Conservation (phyloP, 139 green algal species). For the Picochlorum sp. region DNA sequence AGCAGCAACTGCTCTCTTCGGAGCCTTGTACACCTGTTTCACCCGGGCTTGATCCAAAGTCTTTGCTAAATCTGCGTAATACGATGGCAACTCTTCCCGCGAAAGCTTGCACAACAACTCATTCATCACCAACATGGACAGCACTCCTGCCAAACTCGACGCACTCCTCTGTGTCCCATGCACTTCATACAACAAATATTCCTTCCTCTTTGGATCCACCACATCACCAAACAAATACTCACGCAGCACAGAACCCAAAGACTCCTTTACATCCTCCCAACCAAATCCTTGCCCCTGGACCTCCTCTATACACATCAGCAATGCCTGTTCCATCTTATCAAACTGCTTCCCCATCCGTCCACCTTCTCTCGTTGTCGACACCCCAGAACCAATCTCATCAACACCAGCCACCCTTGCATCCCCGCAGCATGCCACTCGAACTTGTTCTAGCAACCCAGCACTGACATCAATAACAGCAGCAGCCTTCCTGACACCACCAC, state of each 20-base stretch:
- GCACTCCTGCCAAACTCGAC: conserved; percentile 2
- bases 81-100: no score
- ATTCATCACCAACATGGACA: conserved; percentile 5
- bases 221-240: neutral
- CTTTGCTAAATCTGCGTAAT: neutral
- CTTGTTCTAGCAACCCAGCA: no score
- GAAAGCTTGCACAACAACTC: neutral
- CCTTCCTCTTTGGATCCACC: neutral
- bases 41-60: neutral
- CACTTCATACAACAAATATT: no score
- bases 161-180: neutral
- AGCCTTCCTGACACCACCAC: no score
- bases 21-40: neutral
- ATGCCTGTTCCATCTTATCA: neutral
- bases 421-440: no score
- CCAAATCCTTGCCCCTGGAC: neutral
- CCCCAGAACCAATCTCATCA: no score
- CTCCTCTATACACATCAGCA: neutral
- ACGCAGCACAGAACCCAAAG: neutral
- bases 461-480: no score
- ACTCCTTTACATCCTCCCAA: neutral
- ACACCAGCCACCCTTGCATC: no score
- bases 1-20: no score
- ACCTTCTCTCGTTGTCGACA: neutral
- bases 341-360: neutral